Conservation (phyloP, 2,329 filamentous ascomycete genomes). For the Xylariaceae sp. region DNA sequence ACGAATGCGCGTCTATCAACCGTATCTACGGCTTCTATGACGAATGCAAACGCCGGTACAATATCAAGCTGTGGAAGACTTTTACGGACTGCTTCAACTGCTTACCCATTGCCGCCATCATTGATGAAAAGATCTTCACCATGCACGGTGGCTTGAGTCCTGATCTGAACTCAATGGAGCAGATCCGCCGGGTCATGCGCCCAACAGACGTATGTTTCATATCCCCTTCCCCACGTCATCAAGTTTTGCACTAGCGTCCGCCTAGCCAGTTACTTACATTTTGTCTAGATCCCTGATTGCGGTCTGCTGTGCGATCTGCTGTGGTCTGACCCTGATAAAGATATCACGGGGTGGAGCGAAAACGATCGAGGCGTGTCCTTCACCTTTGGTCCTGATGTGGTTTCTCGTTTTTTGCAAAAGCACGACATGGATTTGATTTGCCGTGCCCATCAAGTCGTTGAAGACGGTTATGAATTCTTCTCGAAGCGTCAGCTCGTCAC, state of each 20-base stretch:
- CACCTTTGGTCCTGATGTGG: conserved; percentile 96
- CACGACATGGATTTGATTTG: conserved; percentile 99
- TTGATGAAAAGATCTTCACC: conserved; percentile 98
- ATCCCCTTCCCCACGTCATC: neutral
- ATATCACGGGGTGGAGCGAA: conserved; percentile 98
- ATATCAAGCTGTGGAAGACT: conserved; percentile 98
- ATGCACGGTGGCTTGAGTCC: conserved; percentile 99
- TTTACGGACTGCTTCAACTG: conserved; percentile 98
- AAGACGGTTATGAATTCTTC: conserved; percentile 99
- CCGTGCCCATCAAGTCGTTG: conserved; percentile 96
- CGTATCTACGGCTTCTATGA: conserved; percentile 98
- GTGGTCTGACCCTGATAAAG: conserved; percentile 99
- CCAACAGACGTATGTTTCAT: conserved; percentile 86
- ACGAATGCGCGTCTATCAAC: conserved; percentile 96
- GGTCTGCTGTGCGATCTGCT: conserved; percentile 96
- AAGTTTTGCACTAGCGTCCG: conserved; percentile 38
- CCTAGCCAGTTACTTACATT: conserved; percentile 41
- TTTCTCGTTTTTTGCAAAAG: conserved; percentile 96
- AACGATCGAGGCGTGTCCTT: conserved; percentile 99
- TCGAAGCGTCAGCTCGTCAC: conserved; percentile 97
- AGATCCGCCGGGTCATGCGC: conserved; percentile 98
- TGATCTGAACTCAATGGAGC: conserved; percentile 99
- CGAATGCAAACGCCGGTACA: conserved; percentile 94
- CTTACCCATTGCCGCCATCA: conserved; percentile 93
- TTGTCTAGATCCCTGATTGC: conserved; percentile 89